Evolutionary conservation across 1,139 yeast genomes (phyloP), one percentile per base, ranked within the genome.

Genomic region (Yamadazyma dendronema): DNA sequence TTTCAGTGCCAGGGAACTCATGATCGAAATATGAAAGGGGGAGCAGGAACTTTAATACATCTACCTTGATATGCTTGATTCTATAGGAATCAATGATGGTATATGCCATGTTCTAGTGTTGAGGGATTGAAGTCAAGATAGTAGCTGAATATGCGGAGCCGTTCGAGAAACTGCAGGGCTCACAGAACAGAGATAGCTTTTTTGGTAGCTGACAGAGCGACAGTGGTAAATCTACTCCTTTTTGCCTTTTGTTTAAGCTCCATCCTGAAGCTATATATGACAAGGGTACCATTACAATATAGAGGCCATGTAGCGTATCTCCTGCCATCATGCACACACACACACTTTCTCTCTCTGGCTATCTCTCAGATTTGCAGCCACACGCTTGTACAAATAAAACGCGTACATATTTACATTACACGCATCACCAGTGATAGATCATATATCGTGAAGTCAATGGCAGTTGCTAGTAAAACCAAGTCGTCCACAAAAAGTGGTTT

Each of bases 61-160:
- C 59, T 36, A 62, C 62, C 35, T 54, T 43, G 11, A 66, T 39
- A 16, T 59, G 59, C 33, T 57, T 59, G 25, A 52, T 43, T 28
- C 52, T 53, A 39, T 62, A 62, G 34, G 50, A 42, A 38, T 67
- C 73, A 31, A 64, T 45, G 10, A 58, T 43, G 19, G 46, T 39
- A 30, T 39, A 50, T 8, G 3, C 23, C 31, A 28, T 33, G 4
- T 21, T 4, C 28, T 26, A 34, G 41, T 39, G 14, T 14, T 24
- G 27, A n/a, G 11, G 11, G 13, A 24, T 9, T 7, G 11, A 11
- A n/a, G 24, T 13, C 23, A 19, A 29, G 22, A 7, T 19, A 19
- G 6, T 9, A 7, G 9, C 9, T 9, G 22, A 19, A 7, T 17
- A 17, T 17, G 27, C 27, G 27, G 13, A 24, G 27, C 27, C 27